A percentile compares a stretch with the other conserved stretches of the same genome.
These are phyloP conservation scores for Coemansia sp. DNA, from an alignment of 192 early-diverging fungal species.

Conservation along the genomic window DNA sequence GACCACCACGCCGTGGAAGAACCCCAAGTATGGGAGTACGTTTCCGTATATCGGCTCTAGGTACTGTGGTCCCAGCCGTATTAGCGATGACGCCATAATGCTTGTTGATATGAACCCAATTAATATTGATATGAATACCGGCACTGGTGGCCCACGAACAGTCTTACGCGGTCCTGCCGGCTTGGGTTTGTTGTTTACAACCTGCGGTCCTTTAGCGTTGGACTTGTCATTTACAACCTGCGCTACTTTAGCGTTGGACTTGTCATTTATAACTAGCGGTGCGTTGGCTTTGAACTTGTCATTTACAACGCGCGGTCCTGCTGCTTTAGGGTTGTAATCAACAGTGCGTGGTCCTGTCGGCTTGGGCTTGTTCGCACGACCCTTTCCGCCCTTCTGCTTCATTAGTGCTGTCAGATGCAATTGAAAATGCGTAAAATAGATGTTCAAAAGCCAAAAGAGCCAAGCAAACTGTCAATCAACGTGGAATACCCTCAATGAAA, in stretches of 20 bases:
- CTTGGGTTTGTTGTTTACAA: neutral
- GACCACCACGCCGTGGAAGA: conserved; percentile 37
- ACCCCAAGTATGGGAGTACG: conserved; percentile 59
- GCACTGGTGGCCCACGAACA: conserved; percentile 10
- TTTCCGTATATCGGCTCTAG: conserved; percentile 70
- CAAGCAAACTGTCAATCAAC: neutral
- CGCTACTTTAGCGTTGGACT: no score
- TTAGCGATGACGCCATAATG: conserved; percentile 35
- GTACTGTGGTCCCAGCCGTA: conserved; percentile 57
- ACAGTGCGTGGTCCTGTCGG: neutral
- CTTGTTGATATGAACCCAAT: conserved; percentile 23
- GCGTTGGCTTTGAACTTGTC: no score
- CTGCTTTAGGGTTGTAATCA: no score
- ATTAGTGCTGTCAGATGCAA: neutral
- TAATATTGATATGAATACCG: conserved; percentile 15
- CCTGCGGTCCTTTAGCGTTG: no score
- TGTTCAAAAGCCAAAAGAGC: neutral
- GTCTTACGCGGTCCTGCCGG: neutral
- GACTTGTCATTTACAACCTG: no score
- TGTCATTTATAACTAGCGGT: no score
- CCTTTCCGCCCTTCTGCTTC: neutral
- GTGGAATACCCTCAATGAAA: no score
- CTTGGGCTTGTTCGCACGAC: neutral
- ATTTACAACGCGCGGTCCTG: no score
- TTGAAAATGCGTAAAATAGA: neutral